Conservation (phyloP, 106 monocot species). For the Phalaenopsis aphrodite region DNA sequence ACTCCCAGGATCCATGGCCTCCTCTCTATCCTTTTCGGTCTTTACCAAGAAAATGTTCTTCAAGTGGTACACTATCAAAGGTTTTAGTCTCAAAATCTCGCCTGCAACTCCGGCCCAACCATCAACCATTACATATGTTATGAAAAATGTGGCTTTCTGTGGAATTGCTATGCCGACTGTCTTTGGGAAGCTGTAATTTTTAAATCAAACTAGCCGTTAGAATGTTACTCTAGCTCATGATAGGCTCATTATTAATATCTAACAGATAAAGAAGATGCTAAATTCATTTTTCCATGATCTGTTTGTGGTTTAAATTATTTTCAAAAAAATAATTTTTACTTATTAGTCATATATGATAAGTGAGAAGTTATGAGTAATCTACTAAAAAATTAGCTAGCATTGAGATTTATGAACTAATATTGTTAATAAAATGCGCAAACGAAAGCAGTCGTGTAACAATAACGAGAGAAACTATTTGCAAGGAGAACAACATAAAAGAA, state of each 20-base stretch:
- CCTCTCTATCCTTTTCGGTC: conserved; percentile 48
- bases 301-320: neutral
- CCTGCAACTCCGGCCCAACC: conserved; percentile 61
- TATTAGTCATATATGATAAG: neutral
- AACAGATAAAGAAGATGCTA: neutral
- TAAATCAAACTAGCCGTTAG: neutral
- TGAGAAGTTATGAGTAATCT: neutral
- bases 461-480: neutral
- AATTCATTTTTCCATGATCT: neutral
- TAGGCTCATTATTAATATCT: neutral
- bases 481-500: neutral
- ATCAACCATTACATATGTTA: conserved; percentile 52
- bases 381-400: neutral
- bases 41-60: conserved; percentile 52
- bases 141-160: conserved; percentile 53
- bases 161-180: conserved; percentile 48
- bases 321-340: neutral
- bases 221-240: neutral
- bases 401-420: neutral
- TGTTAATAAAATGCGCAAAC: neutral
- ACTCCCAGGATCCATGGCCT: conserved; percentile 63
- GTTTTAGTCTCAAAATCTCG: conserved; percentile 44
- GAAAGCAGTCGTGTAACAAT: neutral
- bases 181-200: conserved; percentile 33
- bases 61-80: conserved; percentile 42